A percentile compares a stretch with the other conserved stretches of the same genome.
Conservation (phyloP, 2,329 filamentous ascomycete genomes). For the Penicillium sp. region DNA sequence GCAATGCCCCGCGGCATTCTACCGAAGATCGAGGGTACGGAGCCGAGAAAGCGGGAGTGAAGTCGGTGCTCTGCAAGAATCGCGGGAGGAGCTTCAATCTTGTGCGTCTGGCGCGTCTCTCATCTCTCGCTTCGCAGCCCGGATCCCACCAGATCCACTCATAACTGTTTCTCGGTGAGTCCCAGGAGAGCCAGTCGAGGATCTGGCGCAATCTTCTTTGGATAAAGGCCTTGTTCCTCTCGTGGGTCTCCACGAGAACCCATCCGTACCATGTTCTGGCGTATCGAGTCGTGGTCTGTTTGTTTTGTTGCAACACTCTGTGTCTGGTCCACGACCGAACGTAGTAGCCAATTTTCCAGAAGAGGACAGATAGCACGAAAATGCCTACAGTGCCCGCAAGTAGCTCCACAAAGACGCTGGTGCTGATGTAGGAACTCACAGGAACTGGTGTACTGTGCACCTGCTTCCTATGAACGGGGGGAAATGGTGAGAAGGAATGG, state of each 20-base stretch:
- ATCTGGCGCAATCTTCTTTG: constrained; percentile 17
- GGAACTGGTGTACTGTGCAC: constrained; percentile 10
- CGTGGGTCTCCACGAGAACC: constrained; percentile 29
- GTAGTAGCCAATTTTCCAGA: constrained; percentile 36
- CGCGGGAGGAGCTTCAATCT: constrained; percentile 21
- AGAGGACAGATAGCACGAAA: constrained; percentile 33
- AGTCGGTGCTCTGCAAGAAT: constrained; percentile 24
- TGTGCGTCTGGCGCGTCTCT: constrained; percentile 14
- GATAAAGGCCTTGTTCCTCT: constrained; percentile 24
- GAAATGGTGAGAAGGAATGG: constrained; percentile 19
- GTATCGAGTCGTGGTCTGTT: constrained; percentile 28
- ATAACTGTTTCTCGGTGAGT: constrained; percentile 31
- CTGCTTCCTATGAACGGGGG: constrained; percentile 22
- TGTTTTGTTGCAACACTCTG: constrained; percentile 29
- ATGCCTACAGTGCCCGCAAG: constrained; percentile 34
- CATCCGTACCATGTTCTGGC: constrained; percentile 41
- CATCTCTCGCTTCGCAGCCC: constrained; percentile 19
- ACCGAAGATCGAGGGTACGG: constrained; percentile 19
- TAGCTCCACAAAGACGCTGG: constrained; percentile 28
- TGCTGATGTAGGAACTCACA: constrained; percentile 24
- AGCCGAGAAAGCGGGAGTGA: constrained; percentile 20
- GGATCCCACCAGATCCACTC: constrained; percentile 41
- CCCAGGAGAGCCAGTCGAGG: constrained; percentile 28
- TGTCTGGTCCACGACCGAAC: constrained; percentile 32
- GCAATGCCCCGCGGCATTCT: constrained; percentile 4